Base-by-base conservation (phyloP, 305 asterid genomes). In the Fraxinus velutina region DNA sequence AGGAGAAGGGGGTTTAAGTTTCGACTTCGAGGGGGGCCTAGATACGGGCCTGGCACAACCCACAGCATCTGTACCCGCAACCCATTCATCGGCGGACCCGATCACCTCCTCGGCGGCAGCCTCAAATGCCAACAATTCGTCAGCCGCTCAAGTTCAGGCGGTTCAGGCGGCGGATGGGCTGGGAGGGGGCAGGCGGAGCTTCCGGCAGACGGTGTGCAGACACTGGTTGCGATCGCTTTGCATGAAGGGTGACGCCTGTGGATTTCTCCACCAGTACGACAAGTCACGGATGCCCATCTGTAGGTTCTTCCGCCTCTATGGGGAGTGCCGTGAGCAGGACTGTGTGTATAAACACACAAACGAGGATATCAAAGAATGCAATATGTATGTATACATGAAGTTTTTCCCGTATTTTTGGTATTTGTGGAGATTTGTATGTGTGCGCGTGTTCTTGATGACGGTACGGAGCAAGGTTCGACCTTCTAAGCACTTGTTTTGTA, bases 281-380 rank as follows among this genome's bases (percentile, higher is more conserved):
- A 94, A 92, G 88, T 87, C 97, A 3, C 84, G 98, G 85, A 94
- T 94, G 98, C 98, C 97, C 7, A 88, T 92, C 73, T 94, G 97
- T 87, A 90, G 97, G 57, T 94, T 94, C 77, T 94, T 92, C 52
- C 88, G 97, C 66, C 91, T 90, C 5, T 90, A 91, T 5, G 99
- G 98, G 3, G 98, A 95, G 88, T 95, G 98, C 80, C 90, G 99
- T 1, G 98, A 95, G 87, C 98, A 95, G 88, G 99, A 95, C 84
- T 95, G 98, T 80, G 98, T 93, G 44, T 95, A 93, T 87, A 95
- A 95, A 78, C 98, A 95, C 73, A 93, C 99, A 6, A 95, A 90
- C 82, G 98, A 95, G 83, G 99, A 95, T 88, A 70, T 70, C 42
- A 70, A 70, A 34, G 75, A 70, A 70, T 70, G 75, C 39, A 70